Evolutionary conservation across 371 early-diverging fungal species (phyloP).

Genomic region (Mucor velutinosus): DNA sequence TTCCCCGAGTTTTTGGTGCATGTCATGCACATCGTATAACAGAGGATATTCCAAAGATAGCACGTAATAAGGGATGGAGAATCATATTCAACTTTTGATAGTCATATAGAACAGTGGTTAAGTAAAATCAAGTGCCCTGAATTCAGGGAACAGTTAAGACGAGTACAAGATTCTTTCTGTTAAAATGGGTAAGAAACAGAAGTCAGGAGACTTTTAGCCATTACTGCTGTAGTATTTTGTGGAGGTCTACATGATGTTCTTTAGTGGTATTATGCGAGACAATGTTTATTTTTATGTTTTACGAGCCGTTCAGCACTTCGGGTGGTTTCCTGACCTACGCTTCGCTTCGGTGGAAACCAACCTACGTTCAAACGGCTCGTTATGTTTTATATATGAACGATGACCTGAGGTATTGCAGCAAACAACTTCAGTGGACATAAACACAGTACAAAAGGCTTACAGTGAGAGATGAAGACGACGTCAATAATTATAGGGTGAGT

Average conservation of each 20-base stretch:
- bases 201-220: background rate
- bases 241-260: background rate
- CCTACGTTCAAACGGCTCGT: too few species aligned
- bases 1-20: background rate
- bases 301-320: too few species aligned
- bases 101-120: background rate
- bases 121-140: background rate
- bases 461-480: background rate
- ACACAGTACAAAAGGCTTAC: too few species aligned
- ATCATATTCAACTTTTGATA: background rate
- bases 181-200: background rate
- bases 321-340: too few species aligned
- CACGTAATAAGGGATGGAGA: background rate
- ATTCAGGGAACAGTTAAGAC: background rate
- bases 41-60: background rate
- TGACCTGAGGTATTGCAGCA: background rate
- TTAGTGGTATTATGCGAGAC: background rate
- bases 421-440: too few species aligned
- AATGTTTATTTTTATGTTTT: background rate
- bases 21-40: background rate
- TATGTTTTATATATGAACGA: background rate
- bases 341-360: too few species aligned
- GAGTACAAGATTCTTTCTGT: background rate
- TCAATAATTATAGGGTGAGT: background rate
- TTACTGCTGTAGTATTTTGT: background rate